A percentile compares a stretch with the other conserved stretches of the same genome.
phyloP scores from a whole-genome alignment of 2,329 filamentous ascomycete genomes.

The Exophiala bonariae region DNA sequence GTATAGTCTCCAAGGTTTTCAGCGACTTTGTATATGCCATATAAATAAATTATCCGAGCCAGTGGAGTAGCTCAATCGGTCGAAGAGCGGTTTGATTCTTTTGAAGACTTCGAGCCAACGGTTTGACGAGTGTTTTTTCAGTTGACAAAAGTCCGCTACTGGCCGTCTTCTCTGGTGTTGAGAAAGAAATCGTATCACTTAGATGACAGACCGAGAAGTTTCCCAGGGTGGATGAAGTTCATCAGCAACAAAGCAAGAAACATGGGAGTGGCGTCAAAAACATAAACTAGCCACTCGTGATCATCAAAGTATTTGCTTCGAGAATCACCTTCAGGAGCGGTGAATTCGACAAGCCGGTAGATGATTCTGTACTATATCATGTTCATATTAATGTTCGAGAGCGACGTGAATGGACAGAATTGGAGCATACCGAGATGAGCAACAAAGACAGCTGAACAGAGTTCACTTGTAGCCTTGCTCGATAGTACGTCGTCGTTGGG shows the following conservation, averaged over 20 bases:
- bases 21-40: too few relatives aligned
- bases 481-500: conserved; percentile 34
- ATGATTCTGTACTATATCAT: conserved; percentile 47
- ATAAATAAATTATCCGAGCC: too few relatives aligned
- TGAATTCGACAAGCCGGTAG: conserved; percentile 60
- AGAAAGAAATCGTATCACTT: too few relatives aligned
- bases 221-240: conserved; percentile 39
- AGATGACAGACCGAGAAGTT: conserved; percentile 18
- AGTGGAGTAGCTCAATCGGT: too few relatives aligned
- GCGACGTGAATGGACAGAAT: neutral
- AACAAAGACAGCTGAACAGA: conserved; percentile 53
- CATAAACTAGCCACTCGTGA: conserved; percentile 38
- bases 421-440: conserved; percentile 44
- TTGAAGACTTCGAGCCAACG: too few relatives aligned
- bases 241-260: conserved; percentile 36
- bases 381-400: neutral
- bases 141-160: too few relatives aligned
- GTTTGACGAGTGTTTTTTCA: too few relatives aligned
- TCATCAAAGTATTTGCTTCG: conserved; percentile 31
- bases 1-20: too few relatives aligned
- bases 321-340: conserved; percentile 46
- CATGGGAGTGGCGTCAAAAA: conserved; percentile 42
- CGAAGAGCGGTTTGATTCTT: too few relatives aligned
- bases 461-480: conserved; percentile 39
- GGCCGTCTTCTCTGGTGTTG: too few relatives aligned